phyloP scores from a whole-genome alignment of 148 eudicot species.

The Chenopodium album region DNA sequence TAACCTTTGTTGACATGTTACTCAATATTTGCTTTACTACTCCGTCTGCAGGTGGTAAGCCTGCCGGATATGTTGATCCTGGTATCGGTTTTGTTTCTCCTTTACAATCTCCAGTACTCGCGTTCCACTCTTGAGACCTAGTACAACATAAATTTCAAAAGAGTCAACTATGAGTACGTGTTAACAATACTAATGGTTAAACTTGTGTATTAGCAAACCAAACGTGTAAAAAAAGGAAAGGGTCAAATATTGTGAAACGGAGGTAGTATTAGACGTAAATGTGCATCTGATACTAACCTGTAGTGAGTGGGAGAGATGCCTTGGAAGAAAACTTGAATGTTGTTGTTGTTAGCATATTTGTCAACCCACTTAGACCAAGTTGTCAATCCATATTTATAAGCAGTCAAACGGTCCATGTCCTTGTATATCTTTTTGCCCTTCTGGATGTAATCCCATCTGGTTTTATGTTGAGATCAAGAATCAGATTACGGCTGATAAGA shows the following conservation, averaged over 20 bases:
- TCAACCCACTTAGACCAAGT: constrained; percentile 69
- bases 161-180: too few species aligned
- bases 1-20: constrained; percentile 30
- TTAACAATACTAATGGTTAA: too few species aligned
- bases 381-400: constrained; percentile 34
- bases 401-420: constrained; percentile 51
- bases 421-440: constrained; percentile 28
- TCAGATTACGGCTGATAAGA: background rate
- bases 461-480: background rate
- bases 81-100: constrained; percentile 34
- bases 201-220: too few species aligned
- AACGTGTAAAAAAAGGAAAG: too few species aligned
- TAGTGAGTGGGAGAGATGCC: constrained; percentile 51
- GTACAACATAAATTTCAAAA: too few species aligned
- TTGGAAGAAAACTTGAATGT: constrained; percentile 48
- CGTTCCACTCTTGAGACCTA: constrained; percentile 43
- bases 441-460: constrained; percentile 57
- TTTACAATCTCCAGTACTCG: constrained; percentile 32
- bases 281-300: constrained; percentile 18
- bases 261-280: background rate
- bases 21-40: constrained; percentile 36
- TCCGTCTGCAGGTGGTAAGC: constrained; percentile 20
- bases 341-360: constrained; percentile 27
- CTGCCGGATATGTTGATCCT: constrained; percentile 36
- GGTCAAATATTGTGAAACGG: too few species aligned